Evolutionary conservation across 306 rosid species (phyloP).

Genomic region (Lathyrus aphaca): DNA sequence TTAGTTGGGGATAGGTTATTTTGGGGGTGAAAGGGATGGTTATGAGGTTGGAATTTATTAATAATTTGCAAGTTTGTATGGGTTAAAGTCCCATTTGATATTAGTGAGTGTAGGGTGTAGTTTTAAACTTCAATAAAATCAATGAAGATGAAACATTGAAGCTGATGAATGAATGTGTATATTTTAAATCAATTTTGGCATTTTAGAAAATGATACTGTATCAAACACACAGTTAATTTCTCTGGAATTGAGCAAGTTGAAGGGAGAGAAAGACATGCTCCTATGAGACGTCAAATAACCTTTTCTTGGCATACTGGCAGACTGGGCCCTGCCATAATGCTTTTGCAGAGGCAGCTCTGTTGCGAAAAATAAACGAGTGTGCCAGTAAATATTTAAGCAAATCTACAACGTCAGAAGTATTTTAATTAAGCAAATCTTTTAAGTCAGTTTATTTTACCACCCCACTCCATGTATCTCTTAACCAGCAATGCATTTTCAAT

Average conservation of each 20-base stretch:
- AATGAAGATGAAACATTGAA: conserved; percentile 33
- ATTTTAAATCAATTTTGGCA: no score
- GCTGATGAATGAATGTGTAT: background rate
- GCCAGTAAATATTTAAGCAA: no score
- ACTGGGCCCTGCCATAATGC: background rate
- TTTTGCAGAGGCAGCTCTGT: background rate
- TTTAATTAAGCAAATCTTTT: no score
- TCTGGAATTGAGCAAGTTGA: background rate
- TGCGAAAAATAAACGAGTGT: no score
- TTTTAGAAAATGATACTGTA: no score
- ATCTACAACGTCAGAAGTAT: no score
- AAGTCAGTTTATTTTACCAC: no score
- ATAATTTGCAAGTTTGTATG: conserved; percentile 27
- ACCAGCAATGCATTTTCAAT: no score
- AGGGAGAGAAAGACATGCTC: background rate
- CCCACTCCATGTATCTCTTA: no score
- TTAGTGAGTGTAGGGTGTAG: conserved; percentile 27
- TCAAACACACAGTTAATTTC: background rate
- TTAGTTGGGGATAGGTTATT: background rate
- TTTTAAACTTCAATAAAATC: conserved; percentile 37
- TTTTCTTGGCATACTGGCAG: background rate
- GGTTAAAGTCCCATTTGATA: conserved; percentile 30
- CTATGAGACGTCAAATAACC: background rate
- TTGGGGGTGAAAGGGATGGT: conserved; percentile 1
- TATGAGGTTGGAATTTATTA: conserved; percentile 19